Base-by-base conservation (phyloP, 768 basidiomycete genomes). In the Boletus reticulatus region DNA sequence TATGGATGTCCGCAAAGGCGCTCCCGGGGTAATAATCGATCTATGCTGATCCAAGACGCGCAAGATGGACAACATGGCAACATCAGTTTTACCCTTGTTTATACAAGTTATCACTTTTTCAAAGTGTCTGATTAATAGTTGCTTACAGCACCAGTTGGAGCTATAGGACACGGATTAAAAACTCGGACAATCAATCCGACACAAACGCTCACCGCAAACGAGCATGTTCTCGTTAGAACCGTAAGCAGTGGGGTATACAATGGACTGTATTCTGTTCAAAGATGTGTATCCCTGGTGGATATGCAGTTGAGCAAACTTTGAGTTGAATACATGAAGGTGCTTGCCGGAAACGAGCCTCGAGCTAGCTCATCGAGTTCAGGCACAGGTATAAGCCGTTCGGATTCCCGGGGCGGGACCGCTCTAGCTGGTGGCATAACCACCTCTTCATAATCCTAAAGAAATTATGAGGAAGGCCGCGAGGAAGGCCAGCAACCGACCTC, bases 201-300 rank as follows among this genome's bases (percentile, higher is more conserved):
- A 17, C n/a, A 14, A 49, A 31, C 6, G 6, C 70, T 63, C 31
- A 73, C 70, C 70, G 3, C 72, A 71, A 46, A 99, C 80, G 24
- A 99, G 84, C 76, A 99, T 82, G 67, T 99, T 99, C 73, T 98
- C 97, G 61, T 97, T 98, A 1, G 92, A 88, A n/a, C 82, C 77
- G 71, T 96, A 98, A 1, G 95, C 97, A 4, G 91, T 92, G 0
- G 89, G 87, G 73, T 88, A 98, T 19, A 98, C 87, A 57, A 98
- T 93, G 1, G 93, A 95, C 68, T 99, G 97, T 55, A 99, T 89
- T 59, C 97, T 82, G 69, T 99, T 99, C 59, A 99, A 77, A 11
- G 86, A 79, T 32, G 79, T 75, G 66, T 98, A 99, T 29, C 90
- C 90, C 94, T 96, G 17, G 16, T 52, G 45, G 1, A 38, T 41